Evolutionary conservation across 371 early-diverging fungal species (phyloP).

Genomic region (Mortierella sp.): DNA sequence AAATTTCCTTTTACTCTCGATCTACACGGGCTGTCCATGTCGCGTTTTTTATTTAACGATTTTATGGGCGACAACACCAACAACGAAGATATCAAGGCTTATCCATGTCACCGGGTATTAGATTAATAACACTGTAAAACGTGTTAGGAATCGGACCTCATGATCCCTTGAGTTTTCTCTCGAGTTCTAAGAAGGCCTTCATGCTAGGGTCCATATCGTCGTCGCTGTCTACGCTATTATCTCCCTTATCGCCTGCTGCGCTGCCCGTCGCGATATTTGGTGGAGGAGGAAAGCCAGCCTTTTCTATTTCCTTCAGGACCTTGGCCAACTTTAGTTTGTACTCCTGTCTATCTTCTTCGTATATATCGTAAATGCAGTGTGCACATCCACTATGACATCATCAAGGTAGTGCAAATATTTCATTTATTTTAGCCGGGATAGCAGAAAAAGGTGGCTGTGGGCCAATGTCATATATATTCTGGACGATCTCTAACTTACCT

Average conservation of each 20-base stretch:
- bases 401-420: background rate
- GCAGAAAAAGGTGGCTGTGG: background rate
- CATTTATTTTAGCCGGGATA: background rate
- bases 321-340: conserved; percentile 31
- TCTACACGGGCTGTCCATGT: background rate
- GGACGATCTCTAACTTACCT: conserved; percentile 26
- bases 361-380: conserved; percentile 50
- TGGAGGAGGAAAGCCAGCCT: conserved; percentile 49
- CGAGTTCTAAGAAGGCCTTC: conserved; percentile 53
- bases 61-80: background rate
- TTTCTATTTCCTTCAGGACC: conserved; percentile 27
- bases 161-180: conserved; percentile 42
- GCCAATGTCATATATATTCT: background rate
- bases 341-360: conserved; percentile 51
- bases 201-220: conserved; percentile 52
- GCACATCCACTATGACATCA: conserved; percentile 45
- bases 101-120: background rate
- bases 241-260: background rate
- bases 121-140: background rate
- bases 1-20: background rate
- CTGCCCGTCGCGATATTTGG: conserved; percentile 2
- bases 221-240: conserved; percentile 19
- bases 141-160: conserved; percentile 15
- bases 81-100: background rate
- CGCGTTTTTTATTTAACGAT: background rate